Percentiles rank a stretch among this genome's conserved stretches.
Evolutionary conservation across 2,329 filamentous ascomycete species (phyloP).

Genomic region (Cordyceps fumosorosea): DNA sequence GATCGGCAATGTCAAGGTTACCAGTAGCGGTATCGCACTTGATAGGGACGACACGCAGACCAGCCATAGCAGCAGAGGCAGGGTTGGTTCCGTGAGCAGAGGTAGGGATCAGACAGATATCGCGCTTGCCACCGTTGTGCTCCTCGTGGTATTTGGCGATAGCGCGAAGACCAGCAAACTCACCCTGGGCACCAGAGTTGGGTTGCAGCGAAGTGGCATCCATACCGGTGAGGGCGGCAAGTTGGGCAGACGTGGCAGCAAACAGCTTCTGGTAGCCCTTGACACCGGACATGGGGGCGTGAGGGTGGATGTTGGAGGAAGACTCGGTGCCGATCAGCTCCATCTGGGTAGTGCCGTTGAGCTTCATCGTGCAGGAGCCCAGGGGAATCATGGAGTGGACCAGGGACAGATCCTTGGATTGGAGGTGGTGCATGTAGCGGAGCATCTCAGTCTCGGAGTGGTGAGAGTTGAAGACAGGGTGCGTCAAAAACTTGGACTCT

Average conservation of each 20-base stretch:
- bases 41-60: conserved; percentile 87
- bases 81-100: conserved; percentile 96
- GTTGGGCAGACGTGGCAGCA: conserved; percentile 63
- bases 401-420: conserved; percentile 89
- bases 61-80: conserved; percentile 89
- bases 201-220: conserved; percentile 84
- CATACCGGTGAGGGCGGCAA: conserved; percentile 83
- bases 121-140: conserved; percentile 62
- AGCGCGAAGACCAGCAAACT: conserved; percentile 82
- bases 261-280: conserved; percentile 67
- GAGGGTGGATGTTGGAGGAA: conserved; percentile 77
- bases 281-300: conserved; percentile 57
- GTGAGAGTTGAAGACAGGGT: conserved; percentile 90
- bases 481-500: conserved; percentile 70
- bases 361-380: conserved; percentile 97
- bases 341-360: conserved; percentile 93
- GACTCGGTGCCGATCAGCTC: conserved; percentile 70
- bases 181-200: conserved; percentile 92
- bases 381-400: conserved; percentile 97
- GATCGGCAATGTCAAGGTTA: conserved; percentile 80
- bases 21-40: conserved; percentile 85
- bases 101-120: conserved; percentile 90
- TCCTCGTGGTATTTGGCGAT: conserved; percentile 80
- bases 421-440: conserved; percentile 86
- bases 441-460: conserved; percentile 93